A percentile compares a stretch with the other conserved stretches of the same genome.
Conservation (phyloP, 2,329 filamentous ascomycete genomes). For the Exophiala viscosa region DNA sequence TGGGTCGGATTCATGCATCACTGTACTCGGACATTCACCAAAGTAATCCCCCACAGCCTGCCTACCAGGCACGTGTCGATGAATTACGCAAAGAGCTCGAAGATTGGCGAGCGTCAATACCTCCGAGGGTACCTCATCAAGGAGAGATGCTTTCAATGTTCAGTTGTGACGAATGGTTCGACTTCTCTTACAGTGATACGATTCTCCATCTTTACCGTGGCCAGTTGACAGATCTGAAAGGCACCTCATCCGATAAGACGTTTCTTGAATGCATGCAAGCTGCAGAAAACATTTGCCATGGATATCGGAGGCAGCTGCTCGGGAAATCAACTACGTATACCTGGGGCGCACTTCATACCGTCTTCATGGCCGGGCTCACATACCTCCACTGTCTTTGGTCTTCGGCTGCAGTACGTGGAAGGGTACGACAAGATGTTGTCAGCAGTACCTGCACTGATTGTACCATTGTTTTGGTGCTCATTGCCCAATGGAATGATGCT, state of each 20-base stretch:
- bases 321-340: constrained; percentile 18
- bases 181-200: constrained; percentile 22
- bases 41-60: not conserved
- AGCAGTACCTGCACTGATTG: constrained; percentile 27
- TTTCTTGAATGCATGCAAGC: constrained; percentile 27
- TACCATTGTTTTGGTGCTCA: not conserved
- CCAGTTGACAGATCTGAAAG: constrained; percentile 21
- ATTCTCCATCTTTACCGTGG: constrained; percentile 29
- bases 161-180: constrained; percentile 14
- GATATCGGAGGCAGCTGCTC: constrained; percentile 13
- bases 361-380: constrained; percentile 30
- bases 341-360: constrained; percentile 25
- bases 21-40: not conserved
- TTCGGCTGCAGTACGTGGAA: constrained; percentile 22
- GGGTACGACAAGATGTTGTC: constrained; percentile 19
- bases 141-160: constrained; percentile 13
- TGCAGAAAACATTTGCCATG: constrained; percentile 15
- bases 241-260: constrained; percentile 19
- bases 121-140: not conserved
- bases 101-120: constrained; percentile 5
- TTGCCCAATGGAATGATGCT: constrained; percentile 1
- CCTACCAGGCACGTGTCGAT: not conserved
- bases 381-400: constrained; percentile 37
- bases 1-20: not conserved
- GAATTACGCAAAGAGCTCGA: constrained; percentile 4